phyloP scores from a whole-genome alignment of 2,329 filamentous ascomycete genomes.

The Catunica adiposa region DNA sequence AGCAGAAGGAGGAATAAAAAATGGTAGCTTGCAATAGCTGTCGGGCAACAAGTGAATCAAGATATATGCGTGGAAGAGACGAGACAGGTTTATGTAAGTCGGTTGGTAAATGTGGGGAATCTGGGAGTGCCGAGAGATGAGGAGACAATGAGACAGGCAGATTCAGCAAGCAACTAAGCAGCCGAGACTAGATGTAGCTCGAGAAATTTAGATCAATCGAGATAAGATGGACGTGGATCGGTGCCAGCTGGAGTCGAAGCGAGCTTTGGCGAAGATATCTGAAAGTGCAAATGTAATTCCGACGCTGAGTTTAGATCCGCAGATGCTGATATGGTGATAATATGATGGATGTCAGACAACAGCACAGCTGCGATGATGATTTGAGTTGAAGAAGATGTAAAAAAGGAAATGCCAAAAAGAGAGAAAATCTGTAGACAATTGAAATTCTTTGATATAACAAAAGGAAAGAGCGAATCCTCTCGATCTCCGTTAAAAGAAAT shows the following conservation, averaged over 20 bases:
- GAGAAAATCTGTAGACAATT: not conserved
- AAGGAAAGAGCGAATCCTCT: not conserved
- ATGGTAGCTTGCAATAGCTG: not conserved
- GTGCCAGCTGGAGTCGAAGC: no score
- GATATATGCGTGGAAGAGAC: not conserved
- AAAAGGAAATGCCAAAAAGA: not conserved
- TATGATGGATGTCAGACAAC: not conserved
- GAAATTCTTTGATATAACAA: not conserved
- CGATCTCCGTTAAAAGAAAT: not conserved
- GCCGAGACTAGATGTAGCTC: not conserved
- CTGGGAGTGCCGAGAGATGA: not conserved
- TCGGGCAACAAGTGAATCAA: not conserved
- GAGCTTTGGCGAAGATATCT: not conserved
- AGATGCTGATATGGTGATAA: not conserved
- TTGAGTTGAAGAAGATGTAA: not conserved
- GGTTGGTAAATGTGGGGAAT: no score
- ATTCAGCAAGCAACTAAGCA: not conserved
- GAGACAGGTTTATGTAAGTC: no score
- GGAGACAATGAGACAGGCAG: not conserved
- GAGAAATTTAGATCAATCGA: no score
- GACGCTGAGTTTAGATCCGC: no score
- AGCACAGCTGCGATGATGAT: not conserved
- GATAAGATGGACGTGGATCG: no score
- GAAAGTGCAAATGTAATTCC: not conserved
- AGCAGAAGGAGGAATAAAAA: not conserved